A percentile compares a stretch with the other conserved stretches of the same genome.
Evolutionary conservation across 225 moss, liverwort and hornwort species (phyloP).

Genomic region (Lunularia cruciata): DNA sequence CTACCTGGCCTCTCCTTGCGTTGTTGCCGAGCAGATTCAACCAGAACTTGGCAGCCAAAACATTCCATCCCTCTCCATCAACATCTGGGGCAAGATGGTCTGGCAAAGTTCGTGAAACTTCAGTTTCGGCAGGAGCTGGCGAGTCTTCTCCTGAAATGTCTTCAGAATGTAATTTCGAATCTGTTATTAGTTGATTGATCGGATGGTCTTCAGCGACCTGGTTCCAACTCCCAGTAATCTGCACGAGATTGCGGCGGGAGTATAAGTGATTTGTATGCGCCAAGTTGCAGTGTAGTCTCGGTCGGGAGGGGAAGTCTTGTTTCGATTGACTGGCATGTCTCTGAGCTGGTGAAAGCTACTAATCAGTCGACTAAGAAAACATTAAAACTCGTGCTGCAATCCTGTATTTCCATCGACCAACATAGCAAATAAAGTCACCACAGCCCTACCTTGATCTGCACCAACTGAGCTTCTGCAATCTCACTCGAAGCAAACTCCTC

Average conservation of each 20-base stretch:
- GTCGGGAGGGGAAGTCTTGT: too few species aligned
- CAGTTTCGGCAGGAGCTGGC: conserved; percentile 6
- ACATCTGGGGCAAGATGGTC: conserved; percentile 43
- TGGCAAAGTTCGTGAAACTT: conserved; percentile 9
- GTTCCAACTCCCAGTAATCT: conserved; percentile 97
- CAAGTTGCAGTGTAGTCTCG: too few species aligned
- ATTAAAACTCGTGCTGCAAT: too few species aligned
- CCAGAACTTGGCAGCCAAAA: conserved; percentile 80
- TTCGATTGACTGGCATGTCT: too few species aligned
- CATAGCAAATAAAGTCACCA: too few species aligned
- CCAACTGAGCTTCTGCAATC: conserved; percentile 74
- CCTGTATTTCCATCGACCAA: too few species aligned
- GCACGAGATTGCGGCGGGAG: too few species aligned
- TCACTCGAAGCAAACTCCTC: conserved; percentile 62
- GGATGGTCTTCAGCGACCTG: conserved; percentile 65
- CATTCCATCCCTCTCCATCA: conserved; percentile 60
- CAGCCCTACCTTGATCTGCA: conserved; percentile 91
- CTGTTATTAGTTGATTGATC: conserved; percentile 48
- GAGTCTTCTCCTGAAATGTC: conserved; percentile 21
- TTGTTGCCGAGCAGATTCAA: conserved; percentile 67
- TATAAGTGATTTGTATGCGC: too few species aligned
- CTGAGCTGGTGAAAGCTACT: too few species aligned
- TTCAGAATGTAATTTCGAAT: conserved; percentile 39
- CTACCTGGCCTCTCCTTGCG: conserved; percentile 54
- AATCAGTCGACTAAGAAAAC: too few species aligned